phyloP scores from a whole-genome alignment of 768 basidiomycete species.

The Russula compacta region DNA sequence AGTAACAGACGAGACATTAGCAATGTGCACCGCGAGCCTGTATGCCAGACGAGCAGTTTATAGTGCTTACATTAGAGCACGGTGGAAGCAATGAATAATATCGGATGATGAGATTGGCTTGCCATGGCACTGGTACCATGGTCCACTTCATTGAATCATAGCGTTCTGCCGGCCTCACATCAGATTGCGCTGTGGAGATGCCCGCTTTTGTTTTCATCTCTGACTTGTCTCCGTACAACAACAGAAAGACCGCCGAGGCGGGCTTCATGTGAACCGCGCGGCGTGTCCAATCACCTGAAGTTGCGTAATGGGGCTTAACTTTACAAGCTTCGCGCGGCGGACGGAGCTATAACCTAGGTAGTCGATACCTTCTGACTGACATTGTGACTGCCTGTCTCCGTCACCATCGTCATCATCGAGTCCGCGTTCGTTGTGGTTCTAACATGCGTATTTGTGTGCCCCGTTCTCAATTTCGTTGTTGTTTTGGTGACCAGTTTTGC shows the following conservation, averaged over 20 bases:
- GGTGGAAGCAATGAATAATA: background rate
- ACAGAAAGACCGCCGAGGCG: background rate
- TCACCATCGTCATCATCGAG: too few relatives aligned
- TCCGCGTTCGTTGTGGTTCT: too few relatives aligned
- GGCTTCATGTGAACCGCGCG: background rate
- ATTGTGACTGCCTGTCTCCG: too few relatives aligned
- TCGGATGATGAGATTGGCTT: too few relatives aligned
- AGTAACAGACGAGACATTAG: background rate
- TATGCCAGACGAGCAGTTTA: background rate
- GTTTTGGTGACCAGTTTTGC: background rate
- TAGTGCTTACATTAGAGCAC: background rate
- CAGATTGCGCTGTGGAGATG: background rate
- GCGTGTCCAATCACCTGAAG: background rate
- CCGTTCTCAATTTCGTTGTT: background rate
- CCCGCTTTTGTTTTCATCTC: conserved; percentile 1
- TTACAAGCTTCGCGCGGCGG: background rate
- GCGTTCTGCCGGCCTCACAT: background rate
- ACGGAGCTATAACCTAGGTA: background rate
- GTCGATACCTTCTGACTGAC: too few relatives aligned
- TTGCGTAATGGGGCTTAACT: background rate
- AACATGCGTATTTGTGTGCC: background rate
- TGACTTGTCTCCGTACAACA: conserved; percentile 10
- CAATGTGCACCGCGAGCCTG: background rate
- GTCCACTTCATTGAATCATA: too few relatives aligned
- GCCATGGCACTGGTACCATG: too few relatives aligned